Evolutionary conservation across 805 yeast species (phyloP).

Genomic region (Metschnikowia colocasiae): DNA sequence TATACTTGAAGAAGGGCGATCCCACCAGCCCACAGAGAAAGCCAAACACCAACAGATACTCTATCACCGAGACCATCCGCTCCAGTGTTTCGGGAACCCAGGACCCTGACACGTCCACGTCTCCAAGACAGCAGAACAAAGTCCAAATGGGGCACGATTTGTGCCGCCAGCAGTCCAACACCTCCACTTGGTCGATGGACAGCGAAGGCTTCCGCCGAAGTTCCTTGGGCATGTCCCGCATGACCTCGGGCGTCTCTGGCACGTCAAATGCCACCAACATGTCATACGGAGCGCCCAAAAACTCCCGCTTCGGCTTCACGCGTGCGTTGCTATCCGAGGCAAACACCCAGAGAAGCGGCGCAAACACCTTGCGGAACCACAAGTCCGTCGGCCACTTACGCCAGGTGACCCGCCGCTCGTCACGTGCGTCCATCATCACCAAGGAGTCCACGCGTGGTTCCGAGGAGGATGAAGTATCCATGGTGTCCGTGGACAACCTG

Average conservation of each 20-base stretch:
- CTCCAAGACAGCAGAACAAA: conserved; percentile 3
- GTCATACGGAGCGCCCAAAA: neutral
- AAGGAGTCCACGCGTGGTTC: conserved; percentile 25
- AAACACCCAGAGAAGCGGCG: conserved; percentile 19
- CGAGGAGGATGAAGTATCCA: conserved; percentile 32
- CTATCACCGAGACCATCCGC: conserved; percentile 21
- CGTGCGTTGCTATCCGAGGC: conserved; percentile 36
- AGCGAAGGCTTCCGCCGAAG: conserved; percentile 21
- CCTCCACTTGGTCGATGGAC: conserved; percentile 39
- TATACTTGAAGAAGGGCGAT: conserved; percentile 34
- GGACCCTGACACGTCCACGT: conserved; percentile 3
- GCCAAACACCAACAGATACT: conserved; percentile 17
- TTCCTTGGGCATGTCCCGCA: conserved; percentile 31
- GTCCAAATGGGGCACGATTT: conserved; percentile 11
- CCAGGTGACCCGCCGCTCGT: conserved; percentile 28
- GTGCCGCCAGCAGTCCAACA: conserved; percentile 27
- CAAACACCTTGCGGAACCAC: conserved; percentile 19
- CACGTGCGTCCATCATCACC: conserved; percentile 33
- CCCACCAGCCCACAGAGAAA: conserved; percentile 7
- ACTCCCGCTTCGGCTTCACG: conserved; percentile 36
- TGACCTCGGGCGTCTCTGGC: conserved; percentile 28
- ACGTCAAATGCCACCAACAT: conserved; percentile 13
- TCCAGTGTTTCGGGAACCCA: conserved; percentile 9
- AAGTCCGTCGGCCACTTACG: conserved; percentile 30
- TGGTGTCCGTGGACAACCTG: conserved; percentile 36